Conservation (phyloP, 768 basidiomycete species). For the Leccinum boreale region DNA sequence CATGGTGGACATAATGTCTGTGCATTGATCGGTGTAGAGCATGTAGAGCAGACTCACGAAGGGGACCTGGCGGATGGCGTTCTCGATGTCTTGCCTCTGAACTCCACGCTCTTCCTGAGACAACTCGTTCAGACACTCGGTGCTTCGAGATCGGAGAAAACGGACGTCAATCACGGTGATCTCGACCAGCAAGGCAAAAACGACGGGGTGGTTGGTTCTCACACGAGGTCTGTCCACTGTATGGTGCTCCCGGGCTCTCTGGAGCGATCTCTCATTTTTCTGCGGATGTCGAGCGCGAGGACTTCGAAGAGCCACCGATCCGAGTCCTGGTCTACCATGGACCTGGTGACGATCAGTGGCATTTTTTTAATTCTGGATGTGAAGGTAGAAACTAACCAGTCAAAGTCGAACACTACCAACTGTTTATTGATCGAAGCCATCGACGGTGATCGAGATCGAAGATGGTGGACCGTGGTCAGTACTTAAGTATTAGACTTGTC, state of each 20-base stretch:
- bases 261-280: constrained; percentile 53
- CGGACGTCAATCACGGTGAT: background rate
- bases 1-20: background rate
- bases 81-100: constrained; percentile 71
- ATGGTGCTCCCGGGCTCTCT: constrained; percentile 52
- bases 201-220: constrained; percentile 22
- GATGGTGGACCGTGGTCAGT: background rate
- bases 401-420: constrained; percentile 93
- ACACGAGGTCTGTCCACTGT: constrained; percentile 98
- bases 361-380: background rate
- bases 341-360: constrained; percentile 46
- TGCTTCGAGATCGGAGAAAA: constrained; percentile 37
- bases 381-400: constrained; percentile 59
- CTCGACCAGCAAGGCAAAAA: background rate
- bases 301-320: constrained; percentile 94
- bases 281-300: constrained; percentile 77
- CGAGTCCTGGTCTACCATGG: constrained; percentile 92
- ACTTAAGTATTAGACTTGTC: no score
- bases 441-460: background rate
- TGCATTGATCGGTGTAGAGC: background rate
- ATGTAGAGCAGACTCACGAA: constrained; percentile 53
- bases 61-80: constrained; percentile 77
- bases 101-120: constrained; percentile 54
- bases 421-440: constrained; percentile 44
- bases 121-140: constrained; percentile 67